These are phyloP conservation scores for Venturia carpophila DNA, from an alignment of 2,329 filamentous ascomycete genomes.

Conservation along the genomic window DNA sequence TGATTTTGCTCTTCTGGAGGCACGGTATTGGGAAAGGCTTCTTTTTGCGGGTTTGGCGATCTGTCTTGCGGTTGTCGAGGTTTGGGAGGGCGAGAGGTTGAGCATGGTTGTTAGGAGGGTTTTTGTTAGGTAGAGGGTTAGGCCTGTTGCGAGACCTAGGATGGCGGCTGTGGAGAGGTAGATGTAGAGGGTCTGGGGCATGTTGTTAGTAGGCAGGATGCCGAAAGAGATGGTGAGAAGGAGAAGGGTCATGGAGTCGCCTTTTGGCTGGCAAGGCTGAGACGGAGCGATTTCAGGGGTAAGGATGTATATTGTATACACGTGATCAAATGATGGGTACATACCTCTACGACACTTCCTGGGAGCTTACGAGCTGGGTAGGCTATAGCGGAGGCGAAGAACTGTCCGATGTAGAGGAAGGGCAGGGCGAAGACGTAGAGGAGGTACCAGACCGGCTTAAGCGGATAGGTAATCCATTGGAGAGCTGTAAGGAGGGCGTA, in stretches of 20 bases:
- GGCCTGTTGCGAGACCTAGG: constrained; percentile 47
- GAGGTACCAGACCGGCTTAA: constrained; percentile 36
- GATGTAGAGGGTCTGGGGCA: constrained; percentile 41
- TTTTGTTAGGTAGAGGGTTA: background rate
- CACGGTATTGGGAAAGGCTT: constrained; percentile 6
- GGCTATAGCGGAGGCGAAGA: constrained; percentile 34
- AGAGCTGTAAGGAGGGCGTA: constrained; percentile 34
- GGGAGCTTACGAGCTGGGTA: constrained; percentile 33
- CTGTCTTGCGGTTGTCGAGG: background rate
- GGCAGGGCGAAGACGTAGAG: constrained; percentile 44
- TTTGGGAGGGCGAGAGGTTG: constrained; percentile 7
- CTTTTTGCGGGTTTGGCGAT: background rate
- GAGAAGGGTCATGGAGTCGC: background rate
- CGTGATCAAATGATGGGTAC: background rate
- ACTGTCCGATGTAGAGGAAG: constrained; percentile 39
- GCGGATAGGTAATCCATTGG: constrained; percentile 36
- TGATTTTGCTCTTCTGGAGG: background rate
- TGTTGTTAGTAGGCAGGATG: constrained; percentile 24
- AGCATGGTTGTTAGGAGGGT: background rate
- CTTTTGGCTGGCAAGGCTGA: background rate
- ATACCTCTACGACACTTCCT: constrained; percentile 14
- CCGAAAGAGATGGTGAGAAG: background rate
- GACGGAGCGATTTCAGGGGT: background rate
- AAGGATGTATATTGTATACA: background rate
- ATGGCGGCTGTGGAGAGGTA: constrained; percentile 59